Evolutionary conservation across 2,329 filamentous ascomycete genomes (phyloP).

Genomic region (Paecilomyces formosus): DNA sequence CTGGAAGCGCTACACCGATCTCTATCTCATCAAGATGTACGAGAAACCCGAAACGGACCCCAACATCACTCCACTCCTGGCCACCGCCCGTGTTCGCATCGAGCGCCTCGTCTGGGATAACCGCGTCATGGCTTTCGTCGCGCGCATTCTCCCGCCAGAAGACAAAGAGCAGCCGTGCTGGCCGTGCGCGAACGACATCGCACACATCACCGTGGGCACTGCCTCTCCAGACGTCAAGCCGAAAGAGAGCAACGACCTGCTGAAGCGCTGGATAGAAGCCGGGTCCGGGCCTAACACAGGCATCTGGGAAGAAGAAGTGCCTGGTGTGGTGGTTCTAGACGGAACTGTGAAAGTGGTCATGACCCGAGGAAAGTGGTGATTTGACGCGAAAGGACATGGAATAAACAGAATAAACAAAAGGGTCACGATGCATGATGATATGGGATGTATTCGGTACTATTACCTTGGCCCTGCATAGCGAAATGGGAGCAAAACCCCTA

Average conservation of each 20-base stretch:
- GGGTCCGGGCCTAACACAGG: slow-evolving; percentile 46
- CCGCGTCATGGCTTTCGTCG: slow-evolving; percentile 85
- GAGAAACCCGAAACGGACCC: slow-evolving; percentile 16
- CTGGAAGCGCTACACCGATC: slow-evolving; percentile 65
- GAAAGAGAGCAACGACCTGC: slow-evolving; percentile 83
- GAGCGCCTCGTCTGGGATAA: slow-evolving; percentile 72
- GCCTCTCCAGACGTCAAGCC: slow-evolving; percentile 69
- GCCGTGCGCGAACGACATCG: slow-evolving; percentile 67
- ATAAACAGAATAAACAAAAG: neutral
- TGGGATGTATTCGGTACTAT: no score
- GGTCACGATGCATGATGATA: neutral
- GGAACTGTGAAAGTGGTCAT: slow-evolving; percentile 48
- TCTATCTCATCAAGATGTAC: slow-evolving; percentile 42
- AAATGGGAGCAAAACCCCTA: no score
- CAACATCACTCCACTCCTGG: slow-evolving; percentile 23
- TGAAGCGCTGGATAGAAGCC: slow-evolving; percentile 64
- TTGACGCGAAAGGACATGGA: slow-evolving; percentile 1
- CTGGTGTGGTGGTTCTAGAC: slow-evolving; percentile 48
- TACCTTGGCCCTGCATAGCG: no score
- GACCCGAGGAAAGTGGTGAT: slow-evolving; percentile 13
- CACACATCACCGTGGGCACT: slow-evolving; percentile 89
- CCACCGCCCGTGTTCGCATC: slow-evolving; percentile 43
- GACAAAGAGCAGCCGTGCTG: slow-evolving; percentile 44
- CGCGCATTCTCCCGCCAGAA: slow-evolving; percentile 49
- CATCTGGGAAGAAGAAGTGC: slow-evolving; percentile 48